Percentiles rank a stretch among this genome's conserved stretches.
Conservation (phyloP, 2,329 filamentous ascomycete species). For the Exophiala alcalophila region DNA sequence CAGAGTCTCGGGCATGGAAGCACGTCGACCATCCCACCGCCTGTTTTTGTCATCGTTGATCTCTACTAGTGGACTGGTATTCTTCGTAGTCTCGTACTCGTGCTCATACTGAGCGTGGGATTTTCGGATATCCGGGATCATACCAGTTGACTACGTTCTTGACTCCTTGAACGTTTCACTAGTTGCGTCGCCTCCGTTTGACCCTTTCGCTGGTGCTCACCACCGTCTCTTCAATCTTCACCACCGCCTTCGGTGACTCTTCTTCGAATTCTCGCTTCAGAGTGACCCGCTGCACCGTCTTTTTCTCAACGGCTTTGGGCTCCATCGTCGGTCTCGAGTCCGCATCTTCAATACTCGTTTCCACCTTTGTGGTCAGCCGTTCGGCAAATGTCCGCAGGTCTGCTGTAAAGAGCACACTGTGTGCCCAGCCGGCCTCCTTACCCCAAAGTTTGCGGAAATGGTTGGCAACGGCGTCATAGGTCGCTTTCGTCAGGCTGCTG, state of each 20-base stretch:
- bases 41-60: constrained; percentile 3
- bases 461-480: constrained; percentile 85
- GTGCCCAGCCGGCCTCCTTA: constrained; percentile 91
- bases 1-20: too few species aligned
- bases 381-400: constrained; percentile 83
- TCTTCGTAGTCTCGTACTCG: neutral
- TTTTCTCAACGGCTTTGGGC: constrained; percentile 11
- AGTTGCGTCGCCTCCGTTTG: constrained; percentile 27
- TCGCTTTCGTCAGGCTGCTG: constrained; percentile 81
- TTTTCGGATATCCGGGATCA: constrained; percentile 4
- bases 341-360: constrained; percentile 37
- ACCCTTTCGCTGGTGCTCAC: constrained; percentile 25
- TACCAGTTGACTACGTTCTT: too few species aligned
- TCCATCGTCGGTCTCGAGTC: constrained; percentile 35
- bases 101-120: too few species aligned
- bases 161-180: constrained; percentile 25
- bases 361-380: constrained; percentile 46
- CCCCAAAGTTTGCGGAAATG: constrained; percentile 91
- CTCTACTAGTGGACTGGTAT: constrained; percentile 1
- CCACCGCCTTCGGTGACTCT: constrained; percentile 16
- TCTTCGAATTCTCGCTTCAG: constrained; percentile 26
- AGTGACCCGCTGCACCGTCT: constrained; percentile 14
- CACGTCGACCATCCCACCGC: too few species aligned
- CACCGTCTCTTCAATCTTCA: constrained; percentile 25
- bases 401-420: constrained; percentile 93